Conservation (phyloP, 2,329 filamentous ascomycete genomes). For the Pseudocercospora fijiensis region DNA sequence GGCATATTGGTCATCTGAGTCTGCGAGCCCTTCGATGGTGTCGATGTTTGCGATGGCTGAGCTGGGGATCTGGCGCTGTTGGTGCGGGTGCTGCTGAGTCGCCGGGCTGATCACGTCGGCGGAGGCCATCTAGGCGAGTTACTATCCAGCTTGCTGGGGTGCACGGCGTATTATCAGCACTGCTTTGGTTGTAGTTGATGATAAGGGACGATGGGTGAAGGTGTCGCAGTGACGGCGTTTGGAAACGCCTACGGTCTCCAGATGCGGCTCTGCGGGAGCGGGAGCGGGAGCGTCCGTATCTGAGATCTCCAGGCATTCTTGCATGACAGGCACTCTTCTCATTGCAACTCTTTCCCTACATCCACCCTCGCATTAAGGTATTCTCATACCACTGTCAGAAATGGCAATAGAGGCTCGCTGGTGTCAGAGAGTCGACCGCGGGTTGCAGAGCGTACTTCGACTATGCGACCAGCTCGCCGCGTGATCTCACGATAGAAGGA, state of each 20-base stretch:
- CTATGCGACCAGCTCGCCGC: too few relatives aligned
- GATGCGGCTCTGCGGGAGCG: not conserved
- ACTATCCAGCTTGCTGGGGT: not conserved
- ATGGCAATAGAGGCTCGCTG: too few relatives aligned
- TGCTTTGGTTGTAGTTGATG: not conserved
- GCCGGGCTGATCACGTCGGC: conserved; percentile 78
- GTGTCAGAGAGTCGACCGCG: too few relatives aligned
- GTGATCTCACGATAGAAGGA: too few relatives aligned
- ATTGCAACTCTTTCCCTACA: too few relatives aligned
- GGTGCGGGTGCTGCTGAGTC: conserved; percentile 72
- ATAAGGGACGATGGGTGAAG: not conserved
- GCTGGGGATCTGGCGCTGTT: conserved; percentile 69
- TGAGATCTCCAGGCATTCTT: not conserved
- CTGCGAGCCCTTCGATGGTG: conserved; percentile 78
- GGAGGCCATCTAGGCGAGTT: conserved; percentile 68
- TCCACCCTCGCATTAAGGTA: too few relatives aligned
- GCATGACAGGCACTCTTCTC: too few relatives aligned
- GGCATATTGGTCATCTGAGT: conserved; percentile 89
- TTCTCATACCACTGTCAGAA: too few relatives aligned
- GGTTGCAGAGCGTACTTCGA: too few relatives aligned
- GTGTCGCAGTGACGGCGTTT: conserved; percentile 1
- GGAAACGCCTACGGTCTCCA: conserved; percentile 10
- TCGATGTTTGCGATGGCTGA: conserved; percentile 85
- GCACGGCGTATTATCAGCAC: not conserved
- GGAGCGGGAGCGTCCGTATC: not conserved